phyloP scores from a whole-genome alignment of 2,329 filamentous ascomycete genomes.

The Calycina marina region DNA sequence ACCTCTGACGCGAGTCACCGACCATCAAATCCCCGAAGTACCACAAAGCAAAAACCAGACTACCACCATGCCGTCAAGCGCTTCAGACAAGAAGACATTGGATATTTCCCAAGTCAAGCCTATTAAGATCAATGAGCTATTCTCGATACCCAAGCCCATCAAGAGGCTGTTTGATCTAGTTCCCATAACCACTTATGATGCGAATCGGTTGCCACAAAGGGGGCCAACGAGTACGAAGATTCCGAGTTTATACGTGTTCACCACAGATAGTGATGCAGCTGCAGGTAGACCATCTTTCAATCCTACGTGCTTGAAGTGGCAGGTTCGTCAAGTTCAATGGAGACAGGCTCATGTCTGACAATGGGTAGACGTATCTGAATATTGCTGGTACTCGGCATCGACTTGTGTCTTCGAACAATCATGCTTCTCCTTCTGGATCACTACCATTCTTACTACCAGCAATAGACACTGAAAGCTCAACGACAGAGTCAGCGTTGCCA shows the following conservation, averaged over 20 bases:
- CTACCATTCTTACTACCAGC: slow-evolving; percentile 71
- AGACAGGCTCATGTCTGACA: slow-evolving; percentile 1
- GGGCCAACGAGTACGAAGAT: slow-evolving; percentile 32
- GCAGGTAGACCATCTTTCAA: slow-evolving; percentile 65
- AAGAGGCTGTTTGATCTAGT: slow-evolving; percentile 75
- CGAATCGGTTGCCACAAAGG: slow-evolving; percentile 59
- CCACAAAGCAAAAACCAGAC: too few species aligned
- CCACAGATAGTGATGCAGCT: slow-evolving; percentile 44
- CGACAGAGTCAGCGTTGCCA: slow-evolving; percentile 26
- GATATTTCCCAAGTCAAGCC: too few species aligned
- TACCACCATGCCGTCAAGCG: background rate
- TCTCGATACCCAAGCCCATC: slow-evolving; percentile 52
- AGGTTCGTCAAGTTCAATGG: slow-evolving; percentile 40
- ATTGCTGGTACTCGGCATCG: slow-evolving; percentile 57
- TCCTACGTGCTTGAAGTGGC: slow-evolving; percentile 89
- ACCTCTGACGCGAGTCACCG: too few species aligned
- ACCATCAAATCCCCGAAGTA: too few species aligned
- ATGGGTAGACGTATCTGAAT: slow-evolving; percentile 67
- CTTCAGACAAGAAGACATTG: background rate
- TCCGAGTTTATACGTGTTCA: slow-evolving; percentile 62
- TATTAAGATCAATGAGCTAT: slow-evolving; percentile 14
- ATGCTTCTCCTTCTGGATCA: slow-evolving; percentile 79
- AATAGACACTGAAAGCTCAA: slow-evolving; percentile 14
- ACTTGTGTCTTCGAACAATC: slow-evolving; percentile 66
- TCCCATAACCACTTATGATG: slow-evolving; percentile 60